Base-by-base conservation (phyloP, 73 alveolate genomes). In the Paramecium bursaria region DNA sequence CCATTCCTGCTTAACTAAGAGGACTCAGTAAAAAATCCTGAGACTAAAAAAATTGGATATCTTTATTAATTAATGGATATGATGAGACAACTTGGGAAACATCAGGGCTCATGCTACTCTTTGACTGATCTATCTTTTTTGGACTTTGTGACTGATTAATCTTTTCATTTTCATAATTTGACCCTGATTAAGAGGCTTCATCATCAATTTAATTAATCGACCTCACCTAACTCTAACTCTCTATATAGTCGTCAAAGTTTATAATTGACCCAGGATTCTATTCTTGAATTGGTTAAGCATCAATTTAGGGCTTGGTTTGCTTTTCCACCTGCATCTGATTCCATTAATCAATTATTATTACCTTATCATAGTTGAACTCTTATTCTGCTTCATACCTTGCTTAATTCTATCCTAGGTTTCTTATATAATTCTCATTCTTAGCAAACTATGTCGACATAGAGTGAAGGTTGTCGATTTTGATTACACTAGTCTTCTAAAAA, bases 361-460 rank as follows among this genome's bases (percentile, higher is more conserved):
- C 76, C 76, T 57, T 23, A 57, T 57, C 33, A 6, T 30, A 19
- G 49, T 57, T 50, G 15, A 57, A 29, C 33, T 57, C 33, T 29
- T 30, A 17, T 30, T 57, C 76, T 7, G 27, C 76, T 57, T 23
- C 25, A 57, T 57, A 57, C 48, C 0, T 30, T 1, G 76, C 76
- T 30, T 57, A 21, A 57, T 57, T 57, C 33, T 57, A 30, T 29
- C 76, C 76, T 13, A 57, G 76, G 33, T 57, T 57, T 57, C 33
- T 57, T n/a, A n/a, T n/a, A n/a, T n/a, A n/a, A n/a, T n/a, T n/a
- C n/a, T n/a, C n/a, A n/a, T n/a, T n/a, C n/a, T n/a, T n/a, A n/a
- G n/a, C n/a, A n/a, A n/a, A n/a, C n/a, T n/a, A n/a, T n/a, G n/a
- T n/a, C n/a, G n/a, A n/a, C n/a, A n/a, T n/a, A n/a, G n/a, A n/a